Evolutionary conservation across 352 stramenopile genomes (phyloP), one percentile per base, ranked within the genome.

Genomic region (Phytophthora ramorum): DNA sequence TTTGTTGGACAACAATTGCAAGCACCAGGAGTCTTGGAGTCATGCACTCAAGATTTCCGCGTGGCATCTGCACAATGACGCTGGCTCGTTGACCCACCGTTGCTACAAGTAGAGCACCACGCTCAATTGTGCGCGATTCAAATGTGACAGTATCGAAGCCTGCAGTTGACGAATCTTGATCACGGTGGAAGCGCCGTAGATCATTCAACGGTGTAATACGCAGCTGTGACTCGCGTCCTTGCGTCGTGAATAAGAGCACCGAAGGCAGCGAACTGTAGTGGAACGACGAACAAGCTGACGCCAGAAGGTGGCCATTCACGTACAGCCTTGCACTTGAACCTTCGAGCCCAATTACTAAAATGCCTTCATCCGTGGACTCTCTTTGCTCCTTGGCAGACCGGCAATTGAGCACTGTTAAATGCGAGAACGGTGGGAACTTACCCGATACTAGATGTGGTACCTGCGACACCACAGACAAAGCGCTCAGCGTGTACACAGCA

Each of bases 31-130:
- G 49, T 5, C 84, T 73, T 8, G 87, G 87, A 24, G 76, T 63
- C 6, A 91, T 78, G 32, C 71, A 86, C 59, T 94, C 87, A 1
- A 95, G 62, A 30, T 95, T 95, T 30, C 87, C 87, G 9, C 87
- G 85, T 16, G 83, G 80, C 72, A 93, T 83, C 63, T 95, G 83
- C 32, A 93, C 65, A 51, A 93, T 68, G 5, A 92, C 83, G 44
- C 72, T 79, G 4, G 85, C 80, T 43, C 75, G 68, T 28, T 87
- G 69, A 22, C 72, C 71, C 5, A 91, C 49, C 3, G 83, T 78
- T 7, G 74, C 83, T 14, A 95, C 78, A 7, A 95, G 67, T 6
- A 75, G 68, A 12, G 87, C 78, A 2, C 87, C 87, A 14, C 79
- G 85, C 28, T 93, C 87, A 32, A 93, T 71, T n/a, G 71, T 61